These are phyloP conservation scores for Solanum phureja DNA, from an alignment of 257 asterid genomes.

Conservation along the genomic window DNA sequence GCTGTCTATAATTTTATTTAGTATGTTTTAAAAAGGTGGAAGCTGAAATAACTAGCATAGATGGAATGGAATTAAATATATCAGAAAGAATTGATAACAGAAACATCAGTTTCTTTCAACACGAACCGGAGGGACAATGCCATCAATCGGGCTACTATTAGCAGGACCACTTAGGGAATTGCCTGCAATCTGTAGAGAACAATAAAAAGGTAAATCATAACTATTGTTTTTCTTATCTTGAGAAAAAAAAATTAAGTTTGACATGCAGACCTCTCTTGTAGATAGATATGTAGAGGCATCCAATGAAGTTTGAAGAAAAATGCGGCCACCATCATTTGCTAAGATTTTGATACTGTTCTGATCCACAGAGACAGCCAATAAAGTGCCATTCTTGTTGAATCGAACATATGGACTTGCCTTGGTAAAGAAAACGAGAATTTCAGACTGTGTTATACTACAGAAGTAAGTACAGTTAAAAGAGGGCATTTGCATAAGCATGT, in stretches of 20 bases:
- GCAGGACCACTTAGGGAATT: slow-evolving; percentile 11
- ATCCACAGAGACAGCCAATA: slow-evolving; percentile 54
- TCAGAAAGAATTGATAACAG: neutral
- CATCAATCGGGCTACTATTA: neutral
- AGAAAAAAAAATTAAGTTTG: neutral
- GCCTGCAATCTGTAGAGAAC: slow-evolving; percentile 24
- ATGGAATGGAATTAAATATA: neutral
- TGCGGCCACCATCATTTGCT: slow-evolving; percentile 37
- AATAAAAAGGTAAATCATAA: neutral
- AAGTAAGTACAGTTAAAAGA: neutral
- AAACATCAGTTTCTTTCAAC: neutral
- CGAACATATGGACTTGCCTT: slow-evolving; percentile 52
- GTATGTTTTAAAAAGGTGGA: neutral
- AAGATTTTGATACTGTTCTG: slow-evolving; percentile 48
- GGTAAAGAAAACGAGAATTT: neutral
- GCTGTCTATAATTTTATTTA: neutral
- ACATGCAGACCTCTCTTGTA: slow-evolving; percentile 21
- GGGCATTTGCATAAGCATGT: neutral
- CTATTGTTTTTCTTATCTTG: neutral
- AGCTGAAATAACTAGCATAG: neutral
- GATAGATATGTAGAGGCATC: slow-evolving; percentile 21
- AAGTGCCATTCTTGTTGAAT: slow-evolving; percentile 44
- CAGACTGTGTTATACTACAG: neutral
- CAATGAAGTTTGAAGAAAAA: slow-evolving; percentile 31
- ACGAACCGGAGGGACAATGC: slow-evolving; percentile 8